Percentiles rank a stretch among this genome's conserved stretches.
phyloP scores from a whole-genome alignment of 1,284 basidiomycete species.

The Serendipita sp. region DNA sequence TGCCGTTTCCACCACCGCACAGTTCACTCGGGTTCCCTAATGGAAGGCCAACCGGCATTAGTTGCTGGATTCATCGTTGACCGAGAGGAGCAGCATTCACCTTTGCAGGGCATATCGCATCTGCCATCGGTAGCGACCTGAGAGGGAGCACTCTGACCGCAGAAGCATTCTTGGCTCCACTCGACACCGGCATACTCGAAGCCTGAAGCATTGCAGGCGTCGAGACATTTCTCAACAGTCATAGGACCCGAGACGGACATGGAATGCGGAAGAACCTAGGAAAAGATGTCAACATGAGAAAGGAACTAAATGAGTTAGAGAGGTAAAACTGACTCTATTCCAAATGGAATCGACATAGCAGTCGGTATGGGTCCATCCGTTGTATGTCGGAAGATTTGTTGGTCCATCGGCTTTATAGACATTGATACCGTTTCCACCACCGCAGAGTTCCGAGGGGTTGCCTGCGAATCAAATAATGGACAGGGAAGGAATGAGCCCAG shows the following conservation, averaged over 20 bases:
- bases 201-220: constrained; percentile 11
- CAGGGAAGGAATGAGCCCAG: not conserved
- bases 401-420: not conserved
- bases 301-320: no score
- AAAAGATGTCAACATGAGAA: no score
- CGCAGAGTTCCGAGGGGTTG: not conserved
- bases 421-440: not conserved
- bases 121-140: not conserved
- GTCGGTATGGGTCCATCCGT: not conserved
- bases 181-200: constrained; percentile 9
- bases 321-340: not conserved
- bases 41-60: constrained; percentile 4
- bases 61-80: not conserved
- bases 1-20: not conserved
- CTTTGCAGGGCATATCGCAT: not conserved
- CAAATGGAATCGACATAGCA: not conserved
- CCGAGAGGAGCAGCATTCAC: constrained; percentile 16
- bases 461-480: not conserved
- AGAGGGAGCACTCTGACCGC: not conserved
- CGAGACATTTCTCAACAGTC: constrained; percentile 11
- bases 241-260: constrained; percentile 31
- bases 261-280: no score
- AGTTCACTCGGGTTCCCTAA: not conserved
- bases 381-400: not conserved
- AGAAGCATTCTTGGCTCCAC: constrained; percentile 33